These are phyloP conservation scores for Abrus pulchellus DNA, from an alignment of 306 rosid genomes.

Conservation along the genomic window DNA sequence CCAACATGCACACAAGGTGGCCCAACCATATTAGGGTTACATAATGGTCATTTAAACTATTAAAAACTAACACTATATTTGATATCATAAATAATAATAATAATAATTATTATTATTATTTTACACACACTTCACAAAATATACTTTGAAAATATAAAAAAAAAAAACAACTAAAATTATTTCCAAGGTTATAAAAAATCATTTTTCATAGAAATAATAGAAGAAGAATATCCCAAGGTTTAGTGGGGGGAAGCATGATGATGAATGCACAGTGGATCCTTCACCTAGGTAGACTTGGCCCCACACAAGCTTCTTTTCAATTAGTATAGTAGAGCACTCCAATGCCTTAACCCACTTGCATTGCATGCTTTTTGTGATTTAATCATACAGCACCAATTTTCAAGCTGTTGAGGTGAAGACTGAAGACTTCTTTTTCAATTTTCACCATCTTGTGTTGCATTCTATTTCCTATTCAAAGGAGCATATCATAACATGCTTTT, in stretches of 20 bases:
- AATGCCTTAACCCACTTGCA: conserved; percentile 57
- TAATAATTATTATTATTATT: too few species aligned
- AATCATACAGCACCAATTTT: conserved; percentile 61
- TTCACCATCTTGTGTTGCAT: background rate
- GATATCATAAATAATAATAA: too few species aligned
- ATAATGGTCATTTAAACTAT: too few species aligned
- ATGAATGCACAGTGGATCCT: conserved; percentile 58
- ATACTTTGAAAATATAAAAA: too few species aligned
- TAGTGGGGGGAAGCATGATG: conserved; percentile 88
- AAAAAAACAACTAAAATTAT: too few species aligned
- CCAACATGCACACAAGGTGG: conserved; percentile 62
- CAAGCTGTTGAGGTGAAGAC: conserved; percentile 28
- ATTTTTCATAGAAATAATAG: conserved; percentile 25
- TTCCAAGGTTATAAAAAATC: too few species aligned
- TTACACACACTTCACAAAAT: too few species aligned
- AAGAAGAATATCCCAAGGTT: conserved; percentile 62
- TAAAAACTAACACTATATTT: too few species aligned
- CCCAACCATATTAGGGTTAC: background rate
- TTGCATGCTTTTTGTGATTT: conserved; percentile 61
- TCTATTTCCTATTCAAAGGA: conserved; percentile 58
- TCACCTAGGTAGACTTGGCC: conserved; percentile 46
- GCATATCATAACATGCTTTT: conserved; percentile 76
- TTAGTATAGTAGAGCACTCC: conserved; percentile 55
- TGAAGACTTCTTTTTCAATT: conserved; percentile 36
- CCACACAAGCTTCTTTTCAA: conserved; percentile 54